phyloP scores from a whole-genome alignment of 225 moss, liverwort and hornwort species.

The Sphagnum contortum region DNA sequence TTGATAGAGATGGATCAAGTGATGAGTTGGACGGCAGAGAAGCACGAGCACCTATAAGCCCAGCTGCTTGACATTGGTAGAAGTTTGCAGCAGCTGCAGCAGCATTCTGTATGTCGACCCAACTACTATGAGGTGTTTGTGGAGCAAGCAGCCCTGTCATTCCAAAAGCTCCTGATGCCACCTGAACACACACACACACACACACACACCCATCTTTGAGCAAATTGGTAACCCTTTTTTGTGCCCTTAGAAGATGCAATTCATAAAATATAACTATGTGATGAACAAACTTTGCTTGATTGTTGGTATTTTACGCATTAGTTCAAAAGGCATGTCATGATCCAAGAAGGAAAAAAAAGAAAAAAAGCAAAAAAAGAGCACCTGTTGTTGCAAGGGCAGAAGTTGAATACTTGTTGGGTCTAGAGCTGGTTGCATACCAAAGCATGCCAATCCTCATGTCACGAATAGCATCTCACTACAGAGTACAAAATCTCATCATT shows the following conservation, averaged over 20 bases:
- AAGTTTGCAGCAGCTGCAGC: slow-evolving; percentile 94
- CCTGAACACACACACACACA: slow-evolving; percentile 15
- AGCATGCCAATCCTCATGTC: slow-evolving; percentile 84
- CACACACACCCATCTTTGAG: too few relatives aligned
- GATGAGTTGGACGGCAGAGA: slow-evolving; percentile 38
- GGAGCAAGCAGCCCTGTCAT: slow-evolving; percentile 87
- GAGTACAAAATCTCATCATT: too few relatives aligned
- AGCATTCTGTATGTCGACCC: slow-evolving; percentile 99
- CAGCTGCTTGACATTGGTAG: slow-evolving; percentile 94
- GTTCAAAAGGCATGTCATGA: too few relatives aligned
- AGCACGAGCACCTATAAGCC: slow-evolving; percentile 59
- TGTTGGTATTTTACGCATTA: too few relatives aligned
- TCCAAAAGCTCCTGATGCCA: slow-evolving; percentile 96
- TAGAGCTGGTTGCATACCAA: slow-evolving; percentile 90
- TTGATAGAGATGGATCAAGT: slow-evolving; percentile 67
- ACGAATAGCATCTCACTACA: slow-evolving; percentile 95
- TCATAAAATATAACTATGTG: too few relatives aligned
- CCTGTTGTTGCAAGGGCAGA: slow-evolving; percentile 94
- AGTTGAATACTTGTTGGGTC: slow-evolving; percentile 84
- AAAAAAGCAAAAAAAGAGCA: slow-evolving; percentile 3
- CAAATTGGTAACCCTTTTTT: too few relatives aligned
- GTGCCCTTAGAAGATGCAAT: too few relatives aligned
- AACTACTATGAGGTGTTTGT: slow-evolving; percentile 85
- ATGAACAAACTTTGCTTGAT: too few relatives aligned
- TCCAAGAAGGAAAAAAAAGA: too few relatives aligned